A percentile compares a stretch with the other conserved stretches of the same genome.
Conservation (phyloP, 1,139 yeast genomes). For the Dujonia santamariae region DNA sequence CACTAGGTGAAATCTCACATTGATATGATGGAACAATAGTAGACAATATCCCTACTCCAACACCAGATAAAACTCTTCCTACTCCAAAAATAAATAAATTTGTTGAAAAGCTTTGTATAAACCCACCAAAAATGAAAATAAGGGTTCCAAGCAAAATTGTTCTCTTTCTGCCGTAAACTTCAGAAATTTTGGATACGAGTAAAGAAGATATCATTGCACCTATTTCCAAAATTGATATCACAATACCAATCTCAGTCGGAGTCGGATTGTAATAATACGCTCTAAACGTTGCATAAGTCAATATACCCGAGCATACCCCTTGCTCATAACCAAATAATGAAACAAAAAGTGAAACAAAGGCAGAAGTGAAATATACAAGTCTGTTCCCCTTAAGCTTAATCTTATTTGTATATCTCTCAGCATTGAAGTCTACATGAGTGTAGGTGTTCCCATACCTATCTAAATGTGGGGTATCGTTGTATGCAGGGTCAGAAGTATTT, state of each 20-base stretch:
- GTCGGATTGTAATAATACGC: slow-evolving; percentile 43
- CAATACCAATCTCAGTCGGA: slow-evolving; percentile 46
- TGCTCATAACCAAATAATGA: slow-evolving; percentile 88
- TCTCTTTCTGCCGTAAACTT: slow-evolving; percentile 44
- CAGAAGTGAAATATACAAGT: slow-evolving; percentile 70
- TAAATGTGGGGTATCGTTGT: too few species aligned
- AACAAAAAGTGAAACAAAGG: slow-evolving; percentile 80
- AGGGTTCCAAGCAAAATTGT: slow-evolving; percentile 49
- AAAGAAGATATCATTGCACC: slow-evolving; percentile 51
- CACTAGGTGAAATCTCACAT: slow-evolving; percentile 54
- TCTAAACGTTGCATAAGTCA: slow-evolving; percentile 44
- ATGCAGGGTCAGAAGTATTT: background rate
- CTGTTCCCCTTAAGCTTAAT: slow-evolving; percentile 37
- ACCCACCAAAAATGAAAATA: slow-evolving; percentile 49
- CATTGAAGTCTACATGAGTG: slow-evolving; percentile 37
- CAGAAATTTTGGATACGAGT: slow-evolving; percentile 46
- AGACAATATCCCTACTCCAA: slow-evolving; percentile 52
- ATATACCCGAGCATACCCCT: slow-evolving; percentile 83
- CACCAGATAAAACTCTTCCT: slow-evolving; percentile 50
- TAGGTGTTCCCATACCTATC: slow-evolving; percentile 39
- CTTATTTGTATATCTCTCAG: slow-evolving; percentile 30
- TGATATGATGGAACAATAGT: slow-evolving; percentile 56
- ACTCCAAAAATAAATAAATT: slow-evolving; percentile 42
- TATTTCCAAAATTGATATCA: slow-evolving; percentile 50
- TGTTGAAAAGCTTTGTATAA: slow-evolving; percentile 45